These are phyloP conservation scores for Coniochaeta sp. DNA, from an alignment of 2,329 filamentous ascomycete species.

Conservation along the genomic window DNA sequence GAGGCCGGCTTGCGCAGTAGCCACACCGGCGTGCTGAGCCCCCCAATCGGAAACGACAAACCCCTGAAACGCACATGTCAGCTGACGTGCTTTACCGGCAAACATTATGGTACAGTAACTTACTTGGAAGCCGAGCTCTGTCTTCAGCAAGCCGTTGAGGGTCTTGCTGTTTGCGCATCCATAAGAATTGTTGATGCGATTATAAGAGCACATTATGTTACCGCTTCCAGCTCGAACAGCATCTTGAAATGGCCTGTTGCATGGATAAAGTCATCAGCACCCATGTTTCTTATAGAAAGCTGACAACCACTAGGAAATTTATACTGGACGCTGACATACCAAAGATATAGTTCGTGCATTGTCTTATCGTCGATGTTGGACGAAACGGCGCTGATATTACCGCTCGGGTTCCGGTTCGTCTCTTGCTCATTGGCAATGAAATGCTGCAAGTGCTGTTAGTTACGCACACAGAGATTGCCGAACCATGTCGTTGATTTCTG, in stretches of 20 bases:
- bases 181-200: slow-evolving; percentile 66
- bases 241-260: slow-evolving; percentile 57
- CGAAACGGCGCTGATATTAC: slow-evolving; percentile 34
- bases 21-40: slow-evolving; percentile 58
- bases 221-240: slow-evolving; percentile 55
- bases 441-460: too few species aligned
- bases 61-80: too few species aligned
- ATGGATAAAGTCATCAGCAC: too few species aligned
- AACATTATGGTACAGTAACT: too few species aligned
- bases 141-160: slow-evolving; percentile 61
- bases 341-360: slow-evolving; percentile 58
- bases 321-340: slow-evolving; percentile 30
- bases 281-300: too few species aligned
- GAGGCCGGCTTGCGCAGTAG: slow-evolving; percentile 55
- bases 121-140: slow-evolving; percentile 51
- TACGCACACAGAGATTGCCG: slow-evolving; percentile 38
- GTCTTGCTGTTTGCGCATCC: slow-evolving; percentile 63
- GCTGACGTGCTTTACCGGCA: too few species aligned
- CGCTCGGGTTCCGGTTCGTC: slow-evolving; percentile 54
- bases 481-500: not conserved
- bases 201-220: slow-evolving; percentile 58
- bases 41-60: slow-evolving; percentile 64
- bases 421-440: slow-evolving; percentile 73
- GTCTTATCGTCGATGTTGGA: slow-evolving; percentile 54
- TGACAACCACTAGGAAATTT: too few species aligned